A percentile compares a stretch with the other conserved stretches of the same genome.
These are phyloP conservation scores for Fraxinus nigra DNA, from an alignment of 305 asterid species.

Conservation along the genomic window DNA sequence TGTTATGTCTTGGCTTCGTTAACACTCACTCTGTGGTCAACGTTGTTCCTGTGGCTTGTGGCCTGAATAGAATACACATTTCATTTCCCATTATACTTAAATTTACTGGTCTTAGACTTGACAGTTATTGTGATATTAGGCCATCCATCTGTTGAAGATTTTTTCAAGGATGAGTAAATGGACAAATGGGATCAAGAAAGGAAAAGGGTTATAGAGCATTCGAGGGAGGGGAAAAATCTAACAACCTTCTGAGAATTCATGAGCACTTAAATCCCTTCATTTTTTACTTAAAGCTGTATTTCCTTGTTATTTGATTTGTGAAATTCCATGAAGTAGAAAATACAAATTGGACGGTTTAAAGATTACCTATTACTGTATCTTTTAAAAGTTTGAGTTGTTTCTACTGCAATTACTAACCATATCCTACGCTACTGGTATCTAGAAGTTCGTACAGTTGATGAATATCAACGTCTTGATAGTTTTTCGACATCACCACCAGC, in stretches of 20 bases:
- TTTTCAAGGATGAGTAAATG: background rate
- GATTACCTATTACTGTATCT: background rate
- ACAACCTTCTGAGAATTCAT: background rate
- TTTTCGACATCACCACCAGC: background rate
- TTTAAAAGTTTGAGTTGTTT: background rate
- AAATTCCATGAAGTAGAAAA: background rate
- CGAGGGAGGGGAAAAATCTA: background rate
- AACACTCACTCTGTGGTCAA: slow-evolving; percentile 77
- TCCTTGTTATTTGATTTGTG: background rate
- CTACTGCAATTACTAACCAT: background rate
- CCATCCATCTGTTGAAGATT: background rate
- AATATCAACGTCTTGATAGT: background rate
- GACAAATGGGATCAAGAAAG: background rate
- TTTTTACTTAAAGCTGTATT: background rate
- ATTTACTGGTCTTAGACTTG: background rate
- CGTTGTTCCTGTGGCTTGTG: slow-evolving; percentile 72
- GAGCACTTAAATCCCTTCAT: background rate
- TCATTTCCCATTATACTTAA: background rate
- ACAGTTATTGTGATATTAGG: background rate
- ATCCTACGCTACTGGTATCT: background rate
- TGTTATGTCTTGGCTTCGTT: slow-evolving; percentile 72
- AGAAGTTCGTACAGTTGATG: background rate
- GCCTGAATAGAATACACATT: slow-evolving; percentile 31
- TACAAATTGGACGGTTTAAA: background rate
- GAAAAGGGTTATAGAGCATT: background rate